Evolutionary conservation across 768 basidiomycete genomes (phyloP).

Genomic region (Lanmaoa rubissima): DNA sequence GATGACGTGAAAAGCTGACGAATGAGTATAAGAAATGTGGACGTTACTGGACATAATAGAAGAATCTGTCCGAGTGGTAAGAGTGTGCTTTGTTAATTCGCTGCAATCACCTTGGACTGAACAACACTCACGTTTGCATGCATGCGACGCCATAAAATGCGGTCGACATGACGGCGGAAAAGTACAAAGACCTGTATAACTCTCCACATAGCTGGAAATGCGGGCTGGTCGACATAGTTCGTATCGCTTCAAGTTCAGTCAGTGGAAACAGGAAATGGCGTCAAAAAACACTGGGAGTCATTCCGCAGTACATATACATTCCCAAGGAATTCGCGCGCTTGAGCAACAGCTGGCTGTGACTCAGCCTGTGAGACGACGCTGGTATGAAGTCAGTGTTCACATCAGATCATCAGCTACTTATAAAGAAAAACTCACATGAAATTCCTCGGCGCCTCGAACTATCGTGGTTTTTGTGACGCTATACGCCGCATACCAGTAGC

Average conservation of each 20-base stretch:
- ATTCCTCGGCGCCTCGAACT: no score
- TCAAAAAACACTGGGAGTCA: no score
- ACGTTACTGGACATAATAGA: conserved; percentile 9
- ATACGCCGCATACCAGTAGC: no score
- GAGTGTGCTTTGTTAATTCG: not conserved
- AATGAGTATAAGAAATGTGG: not conserved
- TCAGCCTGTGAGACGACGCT: no score
- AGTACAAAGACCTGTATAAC: conserved; percentile 4
- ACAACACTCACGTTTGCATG: conserved; percentile 11
- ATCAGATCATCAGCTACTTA: no score
- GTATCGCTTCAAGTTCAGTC: not conserved
- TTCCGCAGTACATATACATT: no score
- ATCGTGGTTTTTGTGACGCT: no score
- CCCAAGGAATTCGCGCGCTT: no score
- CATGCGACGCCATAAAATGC: conserved; percentile 7
- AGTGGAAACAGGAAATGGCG: not conserved
- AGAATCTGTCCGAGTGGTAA: conserved; percentile 2
- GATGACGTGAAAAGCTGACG: not conserved
- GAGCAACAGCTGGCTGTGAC: no score
- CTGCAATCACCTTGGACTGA: not conserved
- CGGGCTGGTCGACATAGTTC: not conserved
- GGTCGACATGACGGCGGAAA: not conserved
- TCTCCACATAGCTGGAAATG: not conserved
- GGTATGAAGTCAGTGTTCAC: no score
- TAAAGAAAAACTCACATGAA: no score